Base-by-base conservation (phyloP, 208 protist species). In the Vickermania spadyakhi region DNA sequence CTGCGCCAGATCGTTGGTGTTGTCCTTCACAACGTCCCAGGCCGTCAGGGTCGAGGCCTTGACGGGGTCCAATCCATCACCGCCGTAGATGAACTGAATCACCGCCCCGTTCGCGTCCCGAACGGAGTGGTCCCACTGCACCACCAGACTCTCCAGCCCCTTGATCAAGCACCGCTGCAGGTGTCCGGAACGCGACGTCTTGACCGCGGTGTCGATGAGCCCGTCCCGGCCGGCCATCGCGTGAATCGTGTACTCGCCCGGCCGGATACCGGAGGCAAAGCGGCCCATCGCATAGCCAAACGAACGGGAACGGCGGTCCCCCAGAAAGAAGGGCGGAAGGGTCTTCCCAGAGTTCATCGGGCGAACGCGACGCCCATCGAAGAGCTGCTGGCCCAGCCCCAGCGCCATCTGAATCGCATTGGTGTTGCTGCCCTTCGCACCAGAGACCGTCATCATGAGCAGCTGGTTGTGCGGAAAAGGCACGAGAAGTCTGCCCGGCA, bases 201-300 rank as follows among this genome's bases (percentile, higher is more conserved):
- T 99, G 22, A 99, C 97, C 26, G 98, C 98, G 21, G 99, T 99
- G 84, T 99, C 99, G 66, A 99, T 98, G 2, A 99, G 82, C 60
- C 98, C 98, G 75, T 99, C 99, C 56, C 99, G 87, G 57, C 99
- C 99, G 25, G 98, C 98, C 98, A 99, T 99, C 75, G 96, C 97
- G 82, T 99, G 99, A 79, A 99, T 99, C 45, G 97, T 99, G 78
- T 99, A 99, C 75, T 98, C 94, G 51, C 97, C 91, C 27, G 98
- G 98, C 2, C 92, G 86, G n/a, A 99, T 95, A 56, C 99, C 99
- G 5, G 98, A 99, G n/a, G 99, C 85, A 72, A 99, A 99, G 53
- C 98, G 72, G 25, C 91, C 91, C 50, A 90, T 84, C 3, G 91
- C 91, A 64, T 89, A 98, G 28, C 93, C 94, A 72, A 89, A 87